These are phyloP conservation scores for Dalbergia cultrata DNA, from an alignment of 306 rosid genomes.

Conservation along the genomic window DNA sequence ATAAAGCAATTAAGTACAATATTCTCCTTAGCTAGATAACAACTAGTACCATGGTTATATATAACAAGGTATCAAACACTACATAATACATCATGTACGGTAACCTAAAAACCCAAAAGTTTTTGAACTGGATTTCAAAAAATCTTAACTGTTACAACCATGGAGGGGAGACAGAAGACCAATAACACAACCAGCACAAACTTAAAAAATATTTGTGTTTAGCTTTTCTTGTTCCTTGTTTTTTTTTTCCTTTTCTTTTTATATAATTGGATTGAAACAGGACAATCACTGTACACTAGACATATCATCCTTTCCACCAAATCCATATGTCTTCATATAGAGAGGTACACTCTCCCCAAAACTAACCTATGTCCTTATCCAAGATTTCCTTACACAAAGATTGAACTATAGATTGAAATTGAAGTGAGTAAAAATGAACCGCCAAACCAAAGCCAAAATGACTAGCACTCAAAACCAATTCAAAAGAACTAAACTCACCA, in stretches of 20 bases:
- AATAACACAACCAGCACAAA: slow-evolving; percentile 24
- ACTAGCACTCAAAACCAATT: slow-evolving; percentile 13
- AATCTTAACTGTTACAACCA: not conserved
- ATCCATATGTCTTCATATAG: slow-evolving; percentile 2
- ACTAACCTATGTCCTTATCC: slow-evolving; percentile 19
- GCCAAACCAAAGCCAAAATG: not conserved
- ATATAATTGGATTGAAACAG: not conserved
- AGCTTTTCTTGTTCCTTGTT: not conserved
- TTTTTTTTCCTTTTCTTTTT: not conserved
- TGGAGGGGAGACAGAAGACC: not conserved
- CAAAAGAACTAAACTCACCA: slow-evolving; percentile 62
- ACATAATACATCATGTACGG: no score
- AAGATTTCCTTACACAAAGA: slow-evolving; percentile 10
- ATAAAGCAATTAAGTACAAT: no score
- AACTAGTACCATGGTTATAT: no score
- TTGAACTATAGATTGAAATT: not conserved
- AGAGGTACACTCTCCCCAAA: not conserved
- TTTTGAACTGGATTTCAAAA: not conserved
- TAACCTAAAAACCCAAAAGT: no score
- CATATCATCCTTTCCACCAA: slow-evolving; percentile 8
- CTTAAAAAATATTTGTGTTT: not conserved
- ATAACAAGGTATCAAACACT: no score
- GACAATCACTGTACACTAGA: not conserved
- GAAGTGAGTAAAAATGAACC: slow-evolving; percentile 3
- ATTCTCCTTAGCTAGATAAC: no score